These are phyloP conservation scores for Lactifluus pinguis DNA, from an alignment of 768 basidiomycete species.

Conservation along the genomic window DNA sequence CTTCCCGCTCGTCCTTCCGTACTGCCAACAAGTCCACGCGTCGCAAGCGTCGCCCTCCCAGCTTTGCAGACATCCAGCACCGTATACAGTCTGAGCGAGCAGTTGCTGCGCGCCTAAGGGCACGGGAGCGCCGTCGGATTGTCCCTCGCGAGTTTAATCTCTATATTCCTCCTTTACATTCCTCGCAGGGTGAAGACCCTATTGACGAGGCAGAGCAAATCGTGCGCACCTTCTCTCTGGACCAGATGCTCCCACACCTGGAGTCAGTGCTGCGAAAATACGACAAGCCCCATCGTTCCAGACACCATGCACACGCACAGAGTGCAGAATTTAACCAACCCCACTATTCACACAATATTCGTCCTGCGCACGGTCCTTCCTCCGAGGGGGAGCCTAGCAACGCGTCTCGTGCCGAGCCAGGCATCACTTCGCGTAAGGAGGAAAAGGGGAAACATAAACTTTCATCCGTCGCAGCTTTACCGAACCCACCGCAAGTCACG, in stretches of 20 bases:
- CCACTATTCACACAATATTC: neutral
- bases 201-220: constrained; percentile 9
- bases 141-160: constrained; percentile 57
- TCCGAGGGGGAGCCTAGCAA: neutral
- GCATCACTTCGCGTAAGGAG: neutral
- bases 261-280: constrained; percentile 15
- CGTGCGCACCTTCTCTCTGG: constrained; percentile 19
- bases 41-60: constrained; percentile 38
- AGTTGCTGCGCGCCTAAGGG: constrained; percentile 53
- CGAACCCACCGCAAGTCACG: neutral
- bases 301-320: constrained; percentile 5
- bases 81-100: constrained; percentile 48
- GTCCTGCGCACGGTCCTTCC: neutral
- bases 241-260: constrained; percentile 15
- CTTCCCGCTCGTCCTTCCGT: constrained; percentile 31
- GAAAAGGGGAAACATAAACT: constrained; percentile 44
- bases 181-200: neutral
- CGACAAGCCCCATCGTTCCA: constrained; percentile 16
- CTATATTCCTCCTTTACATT: constrained; percentile 42
- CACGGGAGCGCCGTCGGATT: constrained; percentile 49
- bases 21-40: constrained; percentile 30
- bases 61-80: constrained; percentile 39
- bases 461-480: neutral
- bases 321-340: neutral
- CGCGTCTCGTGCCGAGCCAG: neutral